Base-by-base conservation (phyloP, 768 basidiomycete species). In the Pulveroboletus sp. region DNA sequence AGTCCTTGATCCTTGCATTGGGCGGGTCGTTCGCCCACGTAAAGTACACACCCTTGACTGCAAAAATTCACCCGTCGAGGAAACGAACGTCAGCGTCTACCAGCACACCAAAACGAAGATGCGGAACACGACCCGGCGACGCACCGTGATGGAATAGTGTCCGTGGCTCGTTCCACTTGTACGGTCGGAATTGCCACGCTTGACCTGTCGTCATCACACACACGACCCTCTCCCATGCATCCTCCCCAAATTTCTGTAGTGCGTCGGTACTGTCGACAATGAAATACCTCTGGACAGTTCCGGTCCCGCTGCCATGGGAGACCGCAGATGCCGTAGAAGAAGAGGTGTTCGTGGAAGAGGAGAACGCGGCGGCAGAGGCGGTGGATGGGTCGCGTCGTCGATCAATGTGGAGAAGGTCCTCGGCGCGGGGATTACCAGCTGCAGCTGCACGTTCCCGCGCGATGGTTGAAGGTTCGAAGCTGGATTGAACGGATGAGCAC, bases 201-300 rank as follows among this genome's bases (percentile, higher is more conserved):
- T 98, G 95, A 1, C 96, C 96, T 0, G 96, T 99, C 8, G 96
- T 98, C 83, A 96, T 86, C 14, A 99, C 95, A 57, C 94, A 96
- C 5, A 96, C 86, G 5, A 99, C 96, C 33, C 95, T 81, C 49
- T 97, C 93, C 94, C 95, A 97, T 2, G 92, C 88, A 52, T 96
- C 94, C 4, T 86, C 76, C 5, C 88, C 89, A 56, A 99, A 93
- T 69, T 97, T 97, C 31, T 81, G 78, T 21, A 99, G 72, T 1
- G 95, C 93, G 59, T 99, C 95, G 0, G 89, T 87, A 18, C 86
- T 85, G 67, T 99, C 94, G 31, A 99, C 87, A 8, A 96, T 82
- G 57, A 87, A 87, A 64, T 94, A 97, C 36, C 83, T 73, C 14
- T 81, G 80, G 1, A 73, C 76, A 14, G 52, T 61, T 6, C 60